phyloP scores from a whole-genome alignment of 1,284 basidiomycete species.

The Melampsora abietis-canadensis region DNA sequence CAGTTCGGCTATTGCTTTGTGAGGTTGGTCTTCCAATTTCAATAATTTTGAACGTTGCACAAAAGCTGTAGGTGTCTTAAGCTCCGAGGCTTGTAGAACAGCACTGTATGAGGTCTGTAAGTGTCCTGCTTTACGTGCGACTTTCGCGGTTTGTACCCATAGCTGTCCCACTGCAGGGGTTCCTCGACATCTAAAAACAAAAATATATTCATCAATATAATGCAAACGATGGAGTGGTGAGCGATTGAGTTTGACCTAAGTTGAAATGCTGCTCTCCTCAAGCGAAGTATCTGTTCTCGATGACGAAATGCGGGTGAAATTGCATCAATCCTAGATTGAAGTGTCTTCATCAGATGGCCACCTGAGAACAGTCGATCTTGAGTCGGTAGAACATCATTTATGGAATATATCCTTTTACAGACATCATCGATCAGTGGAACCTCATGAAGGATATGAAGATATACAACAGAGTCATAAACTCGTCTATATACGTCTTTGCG shows the following conservation, averaged over 20 bases:
- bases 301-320: conserved; percentile 88
- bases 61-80: conserved; percentile 73
- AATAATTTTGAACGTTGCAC: conserved; percentile 87
- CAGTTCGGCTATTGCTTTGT: conserved; percentile 83
- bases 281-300: conserved; percentile 83
- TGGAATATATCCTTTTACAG: conserved; percentile 35
- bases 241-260: conserved; percentile 60
- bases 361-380: conserved; percentile 43
- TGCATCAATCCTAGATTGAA: conserved; percentile 67
- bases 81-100: conserved; percentile 80
- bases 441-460: conserved; percentile 85
- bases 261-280: conserved; percentile 79
- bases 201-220: conserved; percentile 46
- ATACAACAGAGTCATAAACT: conserved; percentile 79
- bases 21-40: conserved; percentile 72
- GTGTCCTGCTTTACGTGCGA: conserved; percentile 90
- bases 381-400: conserved; percentile 38
- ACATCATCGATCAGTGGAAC: conserved; percentile 71
- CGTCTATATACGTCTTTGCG: conserved; percentile 76
- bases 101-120: conserved; percentile 97
- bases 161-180: conserved; percentile 69
- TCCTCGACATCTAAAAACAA: conserved; percentile 54
- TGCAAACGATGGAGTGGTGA: conserved; percentile 7
- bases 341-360: conserved; percentile 56
- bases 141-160: conserved; percentile 91